Conservation (phyloP, 2,329 filamentous ascomycete species). For the Gaeumannomyces tritici region DNA sequence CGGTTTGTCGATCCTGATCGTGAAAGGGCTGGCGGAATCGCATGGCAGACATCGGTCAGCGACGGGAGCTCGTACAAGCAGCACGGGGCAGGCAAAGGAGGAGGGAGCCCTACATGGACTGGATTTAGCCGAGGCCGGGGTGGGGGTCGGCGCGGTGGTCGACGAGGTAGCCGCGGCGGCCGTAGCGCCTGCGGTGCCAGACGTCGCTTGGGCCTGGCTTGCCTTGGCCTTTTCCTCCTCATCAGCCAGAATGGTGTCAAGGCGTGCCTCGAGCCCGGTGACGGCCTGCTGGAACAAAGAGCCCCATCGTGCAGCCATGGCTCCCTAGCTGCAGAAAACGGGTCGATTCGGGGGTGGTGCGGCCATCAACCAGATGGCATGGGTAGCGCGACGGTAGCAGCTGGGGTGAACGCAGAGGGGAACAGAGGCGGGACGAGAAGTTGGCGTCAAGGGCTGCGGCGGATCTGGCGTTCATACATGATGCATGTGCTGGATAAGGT, state of each 20-base stretch:
- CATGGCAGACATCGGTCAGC: constrained; percentile 11
- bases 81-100: background rate
- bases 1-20: constrained; percentile 54
- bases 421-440: background rate
- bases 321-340: constrained; percentile 12
- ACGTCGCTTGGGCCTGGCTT: constrained; percentile 13
- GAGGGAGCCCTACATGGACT: constrained; percentile 18
- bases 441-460: background rate
- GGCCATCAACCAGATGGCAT: background rate
- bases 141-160: constrained; percentile 17
- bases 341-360: background rate
- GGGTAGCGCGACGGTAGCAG: no score
- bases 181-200: constrained; percentile 12
- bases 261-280: constrained; percentile 82
- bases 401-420: background rate
- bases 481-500: background rate
- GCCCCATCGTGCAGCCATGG: constrained; percentile 59
- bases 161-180: constrained; percentile 5
- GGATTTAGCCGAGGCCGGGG: constrained; percentile 22
- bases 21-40: constrained; percentile 33
- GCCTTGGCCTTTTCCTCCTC: constrained; percentile 41
- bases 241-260: constrained; percentile 86
- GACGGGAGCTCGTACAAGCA: constrained; percentile 6
- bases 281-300: constrained; percentile 82
- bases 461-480: background rate